Percentiles rank a stretch among this genome's conserved stretches.
Evolutionary conservation across 495 filamentous ascomycete genomes (phyloP).

Genomic region (Pseudoneurospora amorphoporcata): DNA sequence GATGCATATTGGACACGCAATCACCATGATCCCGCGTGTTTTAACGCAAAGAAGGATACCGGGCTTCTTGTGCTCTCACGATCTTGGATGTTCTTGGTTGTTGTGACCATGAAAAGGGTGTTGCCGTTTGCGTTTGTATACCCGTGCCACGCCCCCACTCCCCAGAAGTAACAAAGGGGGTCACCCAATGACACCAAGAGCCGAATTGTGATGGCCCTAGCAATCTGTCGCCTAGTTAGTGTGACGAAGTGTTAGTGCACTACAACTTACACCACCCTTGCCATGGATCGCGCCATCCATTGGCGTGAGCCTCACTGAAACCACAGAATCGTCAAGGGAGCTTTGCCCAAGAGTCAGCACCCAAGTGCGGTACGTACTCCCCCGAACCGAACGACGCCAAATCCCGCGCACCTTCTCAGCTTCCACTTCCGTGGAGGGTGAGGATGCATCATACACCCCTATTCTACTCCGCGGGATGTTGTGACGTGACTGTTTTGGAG

Average conservation of each 20-base stretch:
- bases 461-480: too few species aligned
- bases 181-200: not conserved
- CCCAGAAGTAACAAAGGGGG: not conserved
- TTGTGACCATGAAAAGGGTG: not conserved
- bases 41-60: not conserved
- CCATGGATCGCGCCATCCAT: not conserved
- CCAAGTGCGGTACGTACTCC: not conserved
- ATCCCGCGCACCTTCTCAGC: too few species aligned
- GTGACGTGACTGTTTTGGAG: too few species aligned
- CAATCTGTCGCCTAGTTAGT: not conserved
- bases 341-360: not conserved
- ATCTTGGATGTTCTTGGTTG: not conserved
- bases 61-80: not conserved
- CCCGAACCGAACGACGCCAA: not conserved
- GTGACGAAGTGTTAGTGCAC: not conserved
- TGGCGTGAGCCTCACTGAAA: not conserved
- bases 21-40: not conserved
- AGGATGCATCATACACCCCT: too few species aligned
- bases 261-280: not conserved
- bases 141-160: too few species aligned
- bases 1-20: too few species aligned
- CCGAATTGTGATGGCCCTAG: not conserved
- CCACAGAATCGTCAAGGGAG: not conserved
- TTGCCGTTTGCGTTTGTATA: not conserved
- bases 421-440: too few species aligned